A percentile compares a stretch with the other conserved stretches of the same genome.
Evolutionary conservation across 23 red algal species (phyloP).

Genomic region (Agarophyton chilense): DNA sequence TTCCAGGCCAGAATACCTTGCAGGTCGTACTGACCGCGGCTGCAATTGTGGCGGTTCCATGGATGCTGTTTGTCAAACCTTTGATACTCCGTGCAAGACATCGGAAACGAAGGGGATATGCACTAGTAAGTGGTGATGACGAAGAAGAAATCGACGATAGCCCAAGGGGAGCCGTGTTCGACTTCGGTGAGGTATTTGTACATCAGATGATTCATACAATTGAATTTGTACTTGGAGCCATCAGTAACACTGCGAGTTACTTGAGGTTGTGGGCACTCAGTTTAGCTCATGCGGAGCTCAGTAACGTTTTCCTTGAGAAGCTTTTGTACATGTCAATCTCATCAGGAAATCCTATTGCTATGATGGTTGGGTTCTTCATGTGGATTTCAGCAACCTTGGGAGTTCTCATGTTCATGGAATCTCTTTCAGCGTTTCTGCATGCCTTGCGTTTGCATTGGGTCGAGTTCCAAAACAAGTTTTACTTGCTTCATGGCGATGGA

Average conservation of each 20-base stretch:
- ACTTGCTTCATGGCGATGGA: constrained; percentile 84
- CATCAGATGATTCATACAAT: constrained; percentile 99
- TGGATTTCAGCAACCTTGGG: constrained; percentile 92
- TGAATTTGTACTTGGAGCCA: constrained; percentile 98
- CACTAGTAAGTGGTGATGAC: constrained; percentile 6
- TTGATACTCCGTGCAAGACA: constrained; percentile 81
- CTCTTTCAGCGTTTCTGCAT: constrained; percentile 96
- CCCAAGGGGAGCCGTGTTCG: constrained; percentile 49
- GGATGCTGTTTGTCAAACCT: constrained; percentile 99
- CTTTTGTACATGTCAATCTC: constrained; percentile 79
- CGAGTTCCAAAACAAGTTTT: constrained; percentile 98
- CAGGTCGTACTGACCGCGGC: constrained; percentile 74
- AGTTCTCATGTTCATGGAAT: constrained; percentile 97
- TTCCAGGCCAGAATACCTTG: constrained; percentile 77
- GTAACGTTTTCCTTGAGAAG: constrained; percentile 97
- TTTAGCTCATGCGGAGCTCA: constrained; percentile 90
- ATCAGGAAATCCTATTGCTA: constrained; percentile 76
- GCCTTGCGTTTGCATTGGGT: constrained; percentile 98
- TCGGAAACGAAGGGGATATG: constrained; percentile 41
- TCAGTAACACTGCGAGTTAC: constrained; percentile 98
- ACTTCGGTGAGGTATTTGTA: constrained; percentile 94
- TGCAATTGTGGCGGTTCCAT: constrained; percentile 90
- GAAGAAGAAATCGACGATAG: constrained; percentile 33
- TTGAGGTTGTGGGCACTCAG: constrained; percentile 95
- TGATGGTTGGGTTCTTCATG: constrained; percentile 86